Evolutionary conservation across 352 stramenopile genomes (phyloP), one percentile per base, ranked within the genome.

Genomic region (Globisporangium cystogenes): DNA sequence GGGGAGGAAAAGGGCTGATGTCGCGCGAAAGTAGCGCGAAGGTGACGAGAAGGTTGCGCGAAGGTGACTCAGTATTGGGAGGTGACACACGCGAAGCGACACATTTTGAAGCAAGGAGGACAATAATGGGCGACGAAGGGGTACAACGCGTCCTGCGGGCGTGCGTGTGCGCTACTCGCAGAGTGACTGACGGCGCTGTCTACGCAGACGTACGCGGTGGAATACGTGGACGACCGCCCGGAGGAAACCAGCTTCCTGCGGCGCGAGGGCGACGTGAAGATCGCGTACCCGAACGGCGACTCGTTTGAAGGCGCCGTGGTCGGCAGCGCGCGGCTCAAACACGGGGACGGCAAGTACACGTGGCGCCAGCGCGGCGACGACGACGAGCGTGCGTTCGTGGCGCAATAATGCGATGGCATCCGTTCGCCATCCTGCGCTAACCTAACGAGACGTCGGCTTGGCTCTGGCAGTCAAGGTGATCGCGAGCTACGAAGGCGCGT

Each of bases 241-340:
- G 88, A 96, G 59, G 86, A 95, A 54, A 67, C 53, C 27, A 96
- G 93, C 53, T 97, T 76, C 56, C 68, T 97, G 55, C 80, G 73
- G 44, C 72, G 87, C 15, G 73, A 92, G 37, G 90, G 90, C 21
- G 68, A 87, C 33, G 86, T 93, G 53, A 86, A 84, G 55, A 91
- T 96, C 62, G 86, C 79, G 23, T 98, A 98, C 60, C 57, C 79
- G 10, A 96, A 96, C 53, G 87, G 90, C 44, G 83, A 93, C 58
- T 93, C 80, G n/a, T 98, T 93, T 54, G 90, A 96, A 74, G 91
- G 90, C 20, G 65, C 65, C 1, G 90, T 97, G 44, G 31, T 16
- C 1, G 84, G 87, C 37, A 61, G 61, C 8, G 72, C 93, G 20
- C 73, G 70, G 29, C 62, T 89, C 37, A 97, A 96, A 64, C 82